Percentiles rank a stretch among this genome's conserved stretches.
Evolutionary conservation across 192 early-diverging fungal species (phyloP).

Genomic region (Umbelopsis isabellina): DNA sequence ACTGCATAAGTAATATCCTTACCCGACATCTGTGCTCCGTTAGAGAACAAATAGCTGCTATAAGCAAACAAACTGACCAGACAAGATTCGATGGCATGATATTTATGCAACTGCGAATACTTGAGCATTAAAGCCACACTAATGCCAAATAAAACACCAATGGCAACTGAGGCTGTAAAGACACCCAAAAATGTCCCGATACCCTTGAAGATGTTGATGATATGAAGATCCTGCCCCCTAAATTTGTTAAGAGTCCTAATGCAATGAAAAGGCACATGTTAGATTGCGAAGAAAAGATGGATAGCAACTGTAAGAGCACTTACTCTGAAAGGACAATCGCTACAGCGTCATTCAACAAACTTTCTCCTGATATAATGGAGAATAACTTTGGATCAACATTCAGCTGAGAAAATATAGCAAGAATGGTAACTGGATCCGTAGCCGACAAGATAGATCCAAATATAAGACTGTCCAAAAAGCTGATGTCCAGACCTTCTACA

Average conservation of each 20-base stretch:
- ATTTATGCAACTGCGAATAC: slow-evolving; percentile 81
- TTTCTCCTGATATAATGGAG: slow-evolving; percentile 97
- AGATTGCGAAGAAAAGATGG: not conserved
- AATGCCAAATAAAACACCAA: slow-evolving; percentile 82
- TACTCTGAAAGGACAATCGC: slow-evolving; percentile 94
- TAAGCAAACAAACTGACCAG: slow-evolving; percentile 87
- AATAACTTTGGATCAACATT: slow-evolving; percentile 94
- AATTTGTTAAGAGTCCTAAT: slow-evolving; percentile 75
- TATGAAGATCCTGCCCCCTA: slow-evolving; percentile 70
- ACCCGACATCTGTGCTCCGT: slow-evolving; percentile 85
- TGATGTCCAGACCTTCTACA: slow-evolving; percentile 69
- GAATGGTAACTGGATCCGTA: slow-evolving; percentile 96
- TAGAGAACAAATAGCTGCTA: slow-evolving; percentile 90
- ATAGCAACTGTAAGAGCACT: slow-evolving; percentile 6
- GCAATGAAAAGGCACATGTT: slow-evolving; percentile 11
- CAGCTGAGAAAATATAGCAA: slow-evolving; percentile 93
- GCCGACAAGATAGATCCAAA: slow-evolving; percentile 95
- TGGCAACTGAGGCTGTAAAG: slow-evolving; percentile 80
- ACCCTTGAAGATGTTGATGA: slow-evolving; percentile 63
- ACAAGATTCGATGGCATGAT: slow-evolving; percentile 86
- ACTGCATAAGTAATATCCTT: not conserved
- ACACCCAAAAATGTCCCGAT: slow-evolving; percentile 79
- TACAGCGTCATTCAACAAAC: slow-evolving; percentile 94
- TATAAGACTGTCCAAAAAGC: slow-evolving; percentile 91
- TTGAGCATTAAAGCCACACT: slow-evolving; percentile 85